Evolutionary conservation across 768 basidiomycete species (phyloP).

Genomic region (Amanita pseudoporphyria): DNA sequence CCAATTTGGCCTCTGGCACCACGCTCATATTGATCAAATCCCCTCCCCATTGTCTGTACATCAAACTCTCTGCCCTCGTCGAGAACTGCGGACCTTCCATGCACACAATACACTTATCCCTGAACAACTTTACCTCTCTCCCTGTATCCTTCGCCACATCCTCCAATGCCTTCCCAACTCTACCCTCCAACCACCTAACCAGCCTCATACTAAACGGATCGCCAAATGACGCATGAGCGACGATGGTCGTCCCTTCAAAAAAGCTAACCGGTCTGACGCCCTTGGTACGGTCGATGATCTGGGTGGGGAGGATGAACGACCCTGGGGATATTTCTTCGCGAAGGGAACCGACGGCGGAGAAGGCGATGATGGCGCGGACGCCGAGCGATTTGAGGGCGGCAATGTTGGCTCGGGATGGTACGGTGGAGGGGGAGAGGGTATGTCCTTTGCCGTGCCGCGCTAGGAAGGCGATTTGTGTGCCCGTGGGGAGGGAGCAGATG

Average conservation of each 20-base stretch:
- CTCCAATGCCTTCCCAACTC: conserved; percentile 56
- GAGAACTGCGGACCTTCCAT: conserved; percentile 99
- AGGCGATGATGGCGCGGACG: conserved; percentile 82
- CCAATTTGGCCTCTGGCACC: conserved; percentile 94
- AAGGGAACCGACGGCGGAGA: conserved; percentile 92
- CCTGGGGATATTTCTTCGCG: conserved; percentile 91
- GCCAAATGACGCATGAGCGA: conserved; percentile 91
- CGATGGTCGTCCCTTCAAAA: conserved; percentile 74
- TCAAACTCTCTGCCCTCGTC: conserved; percentile 90
- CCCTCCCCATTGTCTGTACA: conserved; percentile 90
- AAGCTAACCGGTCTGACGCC: conserved; percentile 82
- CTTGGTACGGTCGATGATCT: conserved; percentile 96
- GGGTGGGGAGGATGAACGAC: conserved; percentile 77
- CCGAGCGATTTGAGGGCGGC: conserved; percentile 91
- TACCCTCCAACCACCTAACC: conserved; percentile 52
- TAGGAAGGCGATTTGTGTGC: conserved; percentile 77
- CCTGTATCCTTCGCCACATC: conserved; percentile 20
- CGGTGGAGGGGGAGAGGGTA: conserved; percentile 65
- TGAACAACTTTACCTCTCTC: conserved; percentile 59
- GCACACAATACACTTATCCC: conserved; percentile 79
- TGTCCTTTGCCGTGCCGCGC: conserved; percentile 86
- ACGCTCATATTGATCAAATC: conserved; percentile 98
- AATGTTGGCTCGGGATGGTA: conserved; percentile 88
- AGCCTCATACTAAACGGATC: conserved; percentile 76
- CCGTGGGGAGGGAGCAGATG: conserved; percentile 82